phyloP scores from a whole-genome alignment of 257 asterid species.

The Catharanthus roseus region DNA sequence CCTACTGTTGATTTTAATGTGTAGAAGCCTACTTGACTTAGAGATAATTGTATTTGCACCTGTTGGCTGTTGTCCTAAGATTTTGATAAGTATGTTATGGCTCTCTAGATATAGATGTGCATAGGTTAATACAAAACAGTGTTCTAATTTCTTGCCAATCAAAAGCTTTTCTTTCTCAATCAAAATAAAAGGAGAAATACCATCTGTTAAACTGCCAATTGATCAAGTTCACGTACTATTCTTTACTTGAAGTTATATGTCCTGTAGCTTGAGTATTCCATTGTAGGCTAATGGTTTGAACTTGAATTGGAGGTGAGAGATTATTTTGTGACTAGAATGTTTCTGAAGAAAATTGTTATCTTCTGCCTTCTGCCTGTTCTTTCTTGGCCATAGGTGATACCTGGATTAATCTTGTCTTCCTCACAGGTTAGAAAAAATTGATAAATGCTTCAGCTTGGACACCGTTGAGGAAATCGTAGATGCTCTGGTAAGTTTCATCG shows the following conservation, averaged over 20 bases:
- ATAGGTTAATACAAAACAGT: neutral
- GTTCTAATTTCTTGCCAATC: neutral
- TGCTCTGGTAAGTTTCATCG: slow-evolving; percentile 60
- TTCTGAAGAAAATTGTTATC: too few species aligned
- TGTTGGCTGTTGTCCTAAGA: neutral
- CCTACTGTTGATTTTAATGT: too few species aligned
- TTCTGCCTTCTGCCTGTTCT: neutral
- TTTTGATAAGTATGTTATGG: neutral
- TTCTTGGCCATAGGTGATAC: slow-evolving; percentile 6
- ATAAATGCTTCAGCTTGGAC: slow-evolving; percentile 64
- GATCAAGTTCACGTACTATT: neutral
- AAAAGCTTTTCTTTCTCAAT: neutral
- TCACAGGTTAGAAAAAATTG: slow-evolving; percentile 69
- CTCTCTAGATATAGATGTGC: neutral
- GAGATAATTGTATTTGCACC: neutral
- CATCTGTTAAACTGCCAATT: neutral
- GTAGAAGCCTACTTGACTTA: neutral
- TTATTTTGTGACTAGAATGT: neutral
- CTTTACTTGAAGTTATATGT: neutral
- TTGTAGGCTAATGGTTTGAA: neutral
- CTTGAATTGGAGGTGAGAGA: neutral
- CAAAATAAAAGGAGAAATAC: neutral
- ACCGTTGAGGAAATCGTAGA: slow-evolving; percentile 86
- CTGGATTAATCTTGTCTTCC: slow-evolving; percentile 12
- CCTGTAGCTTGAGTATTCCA: neutral